Evolutionary conservation across 805 yeast genomes (phyloP), one percentile per base, ranked within the genome.

Genomic region (Ogataea ramenticola): DNA sequence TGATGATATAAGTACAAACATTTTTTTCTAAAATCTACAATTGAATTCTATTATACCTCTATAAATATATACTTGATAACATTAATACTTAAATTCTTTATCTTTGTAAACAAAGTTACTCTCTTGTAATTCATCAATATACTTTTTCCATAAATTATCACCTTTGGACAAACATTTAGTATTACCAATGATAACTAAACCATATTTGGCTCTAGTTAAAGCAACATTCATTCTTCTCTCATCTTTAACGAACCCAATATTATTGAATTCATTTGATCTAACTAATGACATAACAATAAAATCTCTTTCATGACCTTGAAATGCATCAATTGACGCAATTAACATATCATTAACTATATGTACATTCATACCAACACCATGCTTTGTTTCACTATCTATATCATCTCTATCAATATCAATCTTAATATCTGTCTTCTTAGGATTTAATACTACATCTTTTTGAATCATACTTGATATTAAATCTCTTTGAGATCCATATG

Each of bases 271-370:
- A 54, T 82, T 82, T 19, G 80, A 76, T 54, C 96, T 72, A 29
- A 88, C 96, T 55, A 93, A 78, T 3, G 93, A 79, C 47, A 88
- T 68, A 20, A 89, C 73, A 34, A 88, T 82, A 45, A 80, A 82
- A 54, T 85, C 89, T 64, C 86, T 88, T 55, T 87, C 96, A 53
- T 95, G 72, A 27, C 96, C 96, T 64, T 88, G 96, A 67, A 88
- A 88, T 1, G 96, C 93, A 62, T 88, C 96, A n/a, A 88, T 84
- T 0, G 87, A 62, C 15, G 75, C 70, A 51, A 77, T 65, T 64
- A 72, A 66, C 16, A 74, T 57, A 4, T 71, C 74, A 43, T 70
- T 67, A 34, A 74, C 60, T 36, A 51, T 52, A 50, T 76, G 78
- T 43, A 76, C 71, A 2, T 77, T 74, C 14, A 70, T 67, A 17